Conservation (phyloP, 2,329 filamentous ascomycete genomes). For the Mycocentrospora acerina region DNA sequence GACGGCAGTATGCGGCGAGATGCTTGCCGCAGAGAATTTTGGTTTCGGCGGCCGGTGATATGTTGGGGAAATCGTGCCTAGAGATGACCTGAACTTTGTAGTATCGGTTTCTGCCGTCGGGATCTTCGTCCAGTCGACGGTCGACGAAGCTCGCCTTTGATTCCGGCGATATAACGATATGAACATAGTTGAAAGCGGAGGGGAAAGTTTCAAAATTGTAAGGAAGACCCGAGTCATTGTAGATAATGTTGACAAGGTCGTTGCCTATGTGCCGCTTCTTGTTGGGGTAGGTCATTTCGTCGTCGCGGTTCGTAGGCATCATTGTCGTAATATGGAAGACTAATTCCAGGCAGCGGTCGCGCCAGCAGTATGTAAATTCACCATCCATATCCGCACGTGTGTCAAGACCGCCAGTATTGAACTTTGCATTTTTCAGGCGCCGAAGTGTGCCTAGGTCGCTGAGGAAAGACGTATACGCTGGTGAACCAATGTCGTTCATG, state of each 20-base stretch:
- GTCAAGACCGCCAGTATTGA: constrained; percentile 93
- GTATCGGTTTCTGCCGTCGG: constrained; percentile 56
- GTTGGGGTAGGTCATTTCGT: constrained; percentile 69
- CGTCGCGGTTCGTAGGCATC: constrained; percentile 86
- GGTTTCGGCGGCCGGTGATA: constrained; percentile 83
- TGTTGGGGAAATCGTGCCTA: constrained; percentile 84
- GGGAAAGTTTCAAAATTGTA: constrained; percentile 92
- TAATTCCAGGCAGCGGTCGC: constrained; percentile 90
- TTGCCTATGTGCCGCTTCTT: constrained; percentile 98
- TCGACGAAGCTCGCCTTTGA: constrained; percentile 76
- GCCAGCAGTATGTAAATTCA: constrained; percentile 88
- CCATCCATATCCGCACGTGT: constrained; percentile 76
- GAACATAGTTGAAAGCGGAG: constrained; percentile 93
- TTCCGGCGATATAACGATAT: constrained; percentile 92
- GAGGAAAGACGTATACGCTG: constrained; percentile 85
- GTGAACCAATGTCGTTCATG: constrained; percentile 80
- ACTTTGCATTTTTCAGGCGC: constrained; percentile 75
- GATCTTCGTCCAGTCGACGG: constrained; percentile 44
- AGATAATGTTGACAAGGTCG: constrained; percentile 96
- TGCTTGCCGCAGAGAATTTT: constrained; percentile 86
- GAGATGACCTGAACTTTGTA: constrained; percentile 90
- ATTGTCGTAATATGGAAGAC: constrained; percentile 95
- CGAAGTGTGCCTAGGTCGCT: constrained; percentile 80
- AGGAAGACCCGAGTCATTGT: constrained; percentile 89
- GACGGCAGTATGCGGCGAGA: constrained; percentile 80